Evolutionary conservation across 1,139 yeast genomes (phyloP), one percentile per base, ranked within the genome.

Genomic region (Scheffersomyces titani): DNA sequence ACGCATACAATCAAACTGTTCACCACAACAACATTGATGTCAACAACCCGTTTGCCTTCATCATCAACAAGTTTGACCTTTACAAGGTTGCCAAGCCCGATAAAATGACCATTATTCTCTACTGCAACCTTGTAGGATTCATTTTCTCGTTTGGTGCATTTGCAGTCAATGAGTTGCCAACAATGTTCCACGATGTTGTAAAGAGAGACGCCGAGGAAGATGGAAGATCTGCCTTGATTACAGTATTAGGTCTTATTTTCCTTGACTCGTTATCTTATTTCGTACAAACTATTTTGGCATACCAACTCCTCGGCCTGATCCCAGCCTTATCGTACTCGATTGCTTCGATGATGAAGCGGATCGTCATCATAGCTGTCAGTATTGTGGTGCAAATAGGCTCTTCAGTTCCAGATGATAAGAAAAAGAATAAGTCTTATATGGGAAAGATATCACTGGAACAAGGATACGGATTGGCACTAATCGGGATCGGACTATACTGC

Each of bases 281-380:
- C 55, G 55, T 69, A 36, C 81, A 77, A 59, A 72, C 78, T 18
- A 59, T 77, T 50, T 62, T 77, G 22, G 76, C 81, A 49, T 73
- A 75, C 57, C 74, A 75, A 59, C 64, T 77, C 44, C 62, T 77
- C 40, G 80, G 81, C 1, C 74, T 70, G 69, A 69, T 77, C 16
- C 79, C 81, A 2, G 76, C 82, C 5, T 68, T 77, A 44, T 70
- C 80, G 5, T 77, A 76, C 62, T 76, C 80, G 11, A 72, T 77
- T 47, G 81, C 81, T 2, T 74, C 80, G 19, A 75, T 77, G 78
- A 71, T 77, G 77, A 77, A 77, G 61, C 66, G 82, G 57, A 76
- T 77, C 0, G 75, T 76, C 19, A 61, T 77, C 24, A 76, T 77
- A 22, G 65, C 76, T 13, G 70, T 77, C 2, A 74, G 81, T 58